A percentile compares a stretch with the other conserved stretches of the same genome.
Evolutionary conservation across 192 early-diverging fungal species (phyloP).

Genomic region (Coemansia sp.): DNA sequence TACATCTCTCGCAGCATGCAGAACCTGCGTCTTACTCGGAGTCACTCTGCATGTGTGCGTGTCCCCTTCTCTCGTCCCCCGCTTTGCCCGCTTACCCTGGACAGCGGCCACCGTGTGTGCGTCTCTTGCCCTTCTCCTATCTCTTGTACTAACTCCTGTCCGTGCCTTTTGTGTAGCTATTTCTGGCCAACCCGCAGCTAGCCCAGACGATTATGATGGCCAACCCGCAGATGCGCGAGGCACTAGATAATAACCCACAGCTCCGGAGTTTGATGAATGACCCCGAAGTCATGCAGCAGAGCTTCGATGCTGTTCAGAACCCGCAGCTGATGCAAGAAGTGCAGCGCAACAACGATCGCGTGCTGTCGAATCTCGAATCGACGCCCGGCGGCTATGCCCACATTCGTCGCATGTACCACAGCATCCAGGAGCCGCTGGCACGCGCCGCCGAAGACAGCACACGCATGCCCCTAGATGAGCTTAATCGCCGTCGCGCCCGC

Average conservation of each 20-base stretch:
- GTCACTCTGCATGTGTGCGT: not conserved
- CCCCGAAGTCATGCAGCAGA: slow-evolving; percentile 41
- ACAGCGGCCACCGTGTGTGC: not conserved
- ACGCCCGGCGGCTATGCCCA: slow-evolving; percentile 53
- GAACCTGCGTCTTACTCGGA: not conserved
- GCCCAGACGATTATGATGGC: slow-evolving; percentile 45
- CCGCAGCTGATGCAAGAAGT: slow-evolving; percentile 53
- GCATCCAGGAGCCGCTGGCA: slow-evolving; percentile 46
- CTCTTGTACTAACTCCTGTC: not conserved
- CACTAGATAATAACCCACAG: slow-evolving; percentile 53
- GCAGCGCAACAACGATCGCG: slow-evolving; percentile 57
- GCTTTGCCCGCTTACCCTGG: slow-evolving; percentile 1
- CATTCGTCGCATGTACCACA: slow-evolving; percentile 52
- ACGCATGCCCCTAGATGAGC: slow-evolving; percentile 38
- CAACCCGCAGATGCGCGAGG: slow-evolving; percentile 43
- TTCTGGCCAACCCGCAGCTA: slow-evolving; percentile 37
- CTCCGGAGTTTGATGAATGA: slow-evolving; percentile 47
- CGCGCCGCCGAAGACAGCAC: slow-evolving; percentile 22
- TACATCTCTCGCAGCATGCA: not conserved
- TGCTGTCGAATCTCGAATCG: slow-evolving; percentile 52
- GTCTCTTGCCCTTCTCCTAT: not conserved
- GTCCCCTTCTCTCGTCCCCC: not conserved
- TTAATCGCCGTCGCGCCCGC: slow-evolving; percentile 41
- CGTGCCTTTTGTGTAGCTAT: slow-evolving; percentile 15
- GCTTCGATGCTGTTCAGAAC: slow-evolving; percentile 47